A percentile compares a stretch with the other conserved stretches of the same genome.
Evolutionary conservation across 768 basidiomycete species (phyloP).

Genomic region (Hericium rajendrae): DNA sequence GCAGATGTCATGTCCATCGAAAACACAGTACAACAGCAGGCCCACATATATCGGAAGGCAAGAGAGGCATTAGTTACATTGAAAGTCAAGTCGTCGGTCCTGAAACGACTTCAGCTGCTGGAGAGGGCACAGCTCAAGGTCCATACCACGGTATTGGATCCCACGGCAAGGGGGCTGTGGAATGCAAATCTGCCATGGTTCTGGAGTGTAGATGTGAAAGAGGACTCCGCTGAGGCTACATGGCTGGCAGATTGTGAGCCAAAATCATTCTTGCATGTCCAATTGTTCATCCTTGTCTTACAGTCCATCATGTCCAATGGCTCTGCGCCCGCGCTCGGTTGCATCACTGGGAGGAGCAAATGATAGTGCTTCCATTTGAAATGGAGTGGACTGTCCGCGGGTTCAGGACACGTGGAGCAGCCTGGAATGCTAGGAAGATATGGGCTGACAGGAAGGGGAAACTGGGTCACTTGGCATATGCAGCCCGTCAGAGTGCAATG

Average conservation of each 20-base stretch:
- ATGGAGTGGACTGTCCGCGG: neutral
- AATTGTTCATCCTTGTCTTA: too few relatives aligned
- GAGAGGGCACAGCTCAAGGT: neutral
- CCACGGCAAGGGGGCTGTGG: neutral
- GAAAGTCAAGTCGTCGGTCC: neutral
- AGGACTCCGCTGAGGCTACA: neutral
- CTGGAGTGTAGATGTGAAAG: neutral
- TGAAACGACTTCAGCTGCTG: neutral
- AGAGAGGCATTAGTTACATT: neutral
- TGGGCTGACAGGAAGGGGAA: too few relatives aligned
- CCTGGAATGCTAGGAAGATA: too few relatives aligned
- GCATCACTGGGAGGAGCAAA: neutral
- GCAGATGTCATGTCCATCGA: neutral
- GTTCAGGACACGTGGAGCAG: too few relatives aligned
- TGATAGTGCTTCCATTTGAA: neutral
- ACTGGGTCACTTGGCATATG: too few relatives aligned
- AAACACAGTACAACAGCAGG: neutral
- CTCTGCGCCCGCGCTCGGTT: neutral
- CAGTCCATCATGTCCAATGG: neutral
- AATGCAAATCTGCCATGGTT: neutral
- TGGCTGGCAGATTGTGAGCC: neutral
- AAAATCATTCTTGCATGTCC: neutral
- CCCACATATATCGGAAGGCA: neutral
- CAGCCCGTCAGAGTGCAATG: too few relatives aligned
- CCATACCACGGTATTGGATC: neutral